These are phyloP conservation scores for Vitis riparia DNA, from an alignment of 164 flowering plant genomes.

Conservation along the genomic window DNA sequence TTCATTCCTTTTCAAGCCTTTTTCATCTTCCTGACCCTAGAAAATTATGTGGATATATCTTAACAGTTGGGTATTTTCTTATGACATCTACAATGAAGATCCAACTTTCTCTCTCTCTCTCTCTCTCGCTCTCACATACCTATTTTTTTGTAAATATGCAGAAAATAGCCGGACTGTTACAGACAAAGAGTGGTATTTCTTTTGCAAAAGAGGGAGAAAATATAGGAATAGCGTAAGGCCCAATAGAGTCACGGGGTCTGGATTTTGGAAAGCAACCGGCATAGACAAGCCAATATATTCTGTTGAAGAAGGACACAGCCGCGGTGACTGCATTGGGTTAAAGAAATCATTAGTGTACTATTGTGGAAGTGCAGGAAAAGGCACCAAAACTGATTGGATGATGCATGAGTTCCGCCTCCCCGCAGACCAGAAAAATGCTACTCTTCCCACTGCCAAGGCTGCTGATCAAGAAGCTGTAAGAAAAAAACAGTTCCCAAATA, in stretches of 20 bases:
- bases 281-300: constrained; percentile 76
- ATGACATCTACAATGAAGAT: not conserved
- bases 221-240: constrained; percentile 91
- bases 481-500: not conserved
- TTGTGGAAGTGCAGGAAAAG: constrained; percentile 90
- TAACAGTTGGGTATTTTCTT: no score
- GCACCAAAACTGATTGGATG: constrained; percentile 98
- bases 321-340: constrained; percentile 60
- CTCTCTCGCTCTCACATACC: not conserved
- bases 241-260: constrained; percentile 89
- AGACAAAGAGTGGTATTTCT: constrained; percentile 83
- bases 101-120: not conserved
- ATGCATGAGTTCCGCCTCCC: constrained; percentile 98
- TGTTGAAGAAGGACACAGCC: constrained; percentile 19
- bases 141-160: constrained; percentile 9
- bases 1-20: no score
- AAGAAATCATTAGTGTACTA: constrained; percentile 91
- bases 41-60: no score
- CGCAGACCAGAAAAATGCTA: constrained; percentile 13
- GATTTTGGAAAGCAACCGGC: constrained; percentile 98
- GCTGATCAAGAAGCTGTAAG: constrained; percentile 58
- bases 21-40: no score
- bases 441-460: constrained; percentile 10
- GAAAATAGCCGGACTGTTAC: constrained; percentile 37
- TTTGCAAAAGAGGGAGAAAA: constrained; percentile 87